Evolutionary conservation across 371 early-diverging fungal genomes (phyloP).

Genomic region (Mucor circinelloides): DNA sequence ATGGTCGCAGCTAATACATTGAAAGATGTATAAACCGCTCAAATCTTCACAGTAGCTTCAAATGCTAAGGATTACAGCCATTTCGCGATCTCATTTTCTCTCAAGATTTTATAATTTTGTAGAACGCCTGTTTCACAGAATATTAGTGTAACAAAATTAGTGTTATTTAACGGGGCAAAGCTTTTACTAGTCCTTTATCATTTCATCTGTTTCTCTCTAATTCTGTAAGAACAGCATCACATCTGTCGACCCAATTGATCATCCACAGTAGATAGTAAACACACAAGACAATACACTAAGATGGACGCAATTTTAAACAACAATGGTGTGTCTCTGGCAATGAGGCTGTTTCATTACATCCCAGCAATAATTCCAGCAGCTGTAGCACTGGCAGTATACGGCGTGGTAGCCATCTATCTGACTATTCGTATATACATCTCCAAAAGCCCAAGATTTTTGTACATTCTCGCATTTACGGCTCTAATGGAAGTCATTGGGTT

Average conservation of each 20-base stretch:
- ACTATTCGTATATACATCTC: conserved; percentile 4
- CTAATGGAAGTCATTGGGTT: conserved; percentile 38
- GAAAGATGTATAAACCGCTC: no score
- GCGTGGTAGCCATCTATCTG: conserved; percentile 4
- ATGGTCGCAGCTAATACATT: no score
- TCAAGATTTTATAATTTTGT: background rate
- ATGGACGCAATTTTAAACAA: background rate
- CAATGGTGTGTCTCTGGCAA: background rate
- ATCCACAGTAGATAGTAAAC: background rate
- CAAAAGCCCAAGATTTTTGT: conserved; percentile 19
- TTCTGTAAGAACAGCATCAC: no score
- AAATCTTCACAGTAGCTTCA: no score
- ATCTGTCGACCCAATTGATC: background rate
- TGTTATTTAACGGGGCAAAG: background rate
- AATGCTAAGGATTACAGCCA: no score
- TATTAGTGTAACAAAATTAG: background rate
- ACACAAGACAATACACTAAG: no score
- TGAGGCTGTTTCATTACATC: conserved; percentile 10
- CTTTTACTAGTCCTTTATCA: background rate
- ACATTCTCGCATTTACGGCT: conserved; percentile 37
- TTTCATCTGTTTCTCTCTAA: background rate
- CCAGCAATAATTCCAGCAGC: conserved; percentile 8
- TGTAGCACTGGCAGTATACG: conserved; percentile 12
- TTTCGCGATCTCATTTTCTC: no score
- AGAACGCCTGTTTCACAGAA: background rate